These are phyloP conservation scores for Endothia cerciana DNA, from an alignment of 2,329 filamentous ascomycete species.

Conservation along the genomic window DNA sequence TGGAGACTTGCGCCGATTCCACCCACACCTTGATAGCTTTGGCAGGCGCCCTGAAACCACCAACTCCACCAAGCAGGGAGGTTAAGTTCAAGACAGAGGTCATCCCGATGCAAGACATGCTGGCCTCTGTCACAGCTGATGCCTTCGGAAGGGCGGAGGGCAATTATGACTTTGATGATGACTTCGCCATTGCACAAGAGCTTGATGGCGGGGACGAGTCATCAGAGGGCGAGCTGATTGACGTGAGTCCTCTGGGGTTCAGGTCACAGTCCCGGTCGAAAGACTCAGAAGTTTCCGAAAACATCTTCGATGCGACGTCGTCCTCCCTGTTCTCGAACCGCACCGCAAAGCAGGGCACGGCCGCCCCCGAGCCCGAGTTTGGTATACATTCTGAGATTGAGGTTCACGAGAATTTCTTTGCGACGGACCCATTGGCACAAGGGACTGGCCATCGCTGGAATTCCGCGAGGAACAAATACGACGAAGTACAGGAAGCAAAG, in stretches of 20 bases:
- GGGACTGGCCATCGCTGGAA: constrained; percentile 80
- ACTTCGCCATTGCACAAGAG: constrained; percentile 60
- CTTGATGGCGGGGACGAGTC: constrained; percentile 49
- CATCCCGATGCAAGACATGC: constrained; percentile 82
- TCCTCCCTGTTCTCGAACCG: constrained; percentile 45
- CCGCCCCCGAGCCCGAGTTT: constrained; percentile 20
- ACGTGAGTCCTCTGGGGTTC: constrained; percentile 40
- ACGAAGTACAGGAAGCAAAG: constrained; percentile 63
- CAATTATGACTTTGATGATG: constrained; percentile 65
- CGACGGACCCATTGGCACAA: constrained; percentile 60
- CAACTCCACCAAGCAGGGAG: constrained; percentile 78
- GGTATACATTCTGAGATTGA: constrained; percentile 22
- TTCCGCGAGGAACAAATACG: constrained; percentile 75
- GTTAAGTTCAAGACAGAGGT: constrained; percentile 87
- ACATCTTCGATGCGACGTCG: constrained; percentile 51
- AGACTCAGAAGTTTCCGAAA: constrained; percentile 51
- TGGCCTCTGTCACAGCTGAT: constrained; percentile 88
- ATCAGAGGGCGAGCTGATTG: constrained; percentile 39
- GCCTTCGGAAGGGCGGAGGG: constrained; percentile 70
- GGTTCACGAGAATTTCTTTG: constrained; percentile 81
- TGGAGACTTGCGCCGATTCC: constrained; percentile 96
- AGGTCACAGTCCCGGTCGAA: constrained; percentile 45
- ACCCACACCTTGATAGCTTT: constrained; percentile 87
- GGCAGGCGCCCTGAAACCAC: constrained; percentile 79
- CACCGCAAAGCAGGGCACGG: constrained; percentile 44